phyloP scores from a whole-genome alignment of 306 rosid species.

The Bauhinia variegata region DNA sequence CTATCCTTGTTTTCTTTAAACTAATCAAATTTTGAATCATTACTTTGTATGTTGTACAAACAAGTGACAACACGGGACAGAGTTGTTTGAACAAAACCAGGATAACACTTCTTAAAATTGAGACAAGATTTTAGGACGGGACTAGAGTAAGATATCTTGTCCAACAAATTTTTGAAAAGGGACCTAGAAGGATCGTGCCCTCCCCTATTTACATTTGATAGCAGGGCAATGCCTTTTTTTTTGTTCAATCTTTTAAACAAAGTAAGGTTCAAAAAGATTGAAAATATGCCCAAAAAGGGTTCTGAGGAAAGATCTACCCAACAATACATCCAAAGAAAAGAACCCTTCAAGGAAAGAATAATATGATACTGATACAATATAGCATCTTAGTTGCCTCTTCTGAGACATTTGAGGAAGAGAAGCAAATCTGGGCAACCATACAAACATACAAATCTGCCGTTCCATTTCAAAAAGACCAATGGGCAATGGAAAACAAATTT shows the following conservation, averaged over 20 bases:
- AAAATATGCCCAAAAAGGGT: not conserved
- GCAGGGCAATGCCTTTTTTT: not conserved
- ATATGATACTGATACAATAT: no score
- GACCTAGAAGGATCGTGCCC: no score
- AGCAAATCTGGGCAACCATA: conserved; percentile 9
- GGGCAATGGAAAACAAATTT: no score
- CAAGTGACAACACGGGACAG: no score
- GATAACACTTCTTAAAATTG: no score
- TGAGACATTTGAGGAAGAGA: conserved; percentile 26
- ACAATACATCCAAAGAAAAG: not conserved
- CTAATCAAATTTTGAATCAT: not conserved
- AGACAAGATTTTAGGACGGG: no score
- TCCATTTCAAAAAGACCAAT: not conserved
- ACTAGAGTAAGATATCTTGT: no score
- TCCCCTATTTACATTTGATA: not conserved
- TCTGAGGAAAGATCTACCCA: not conserved
- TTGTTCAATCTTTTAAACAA: not conserved
- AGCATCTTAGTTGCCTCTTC: conserved; percentile 8
- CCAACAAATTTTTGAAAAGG: no score
- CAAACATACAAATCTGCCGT: not conserved
- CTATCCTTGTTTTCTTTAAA: not conserved
- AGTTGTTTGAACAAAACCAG: no score
- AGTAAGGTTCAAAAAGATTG: not conserved
- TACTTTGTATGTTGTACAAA: not conserved
- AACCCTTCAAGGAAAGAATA: no score